A percentile compares a stretch with the other conserved stretches of the same genome.
Conservation (phyloP, 257 asterid genomes). For the Sherardia arvensis region DNA sequence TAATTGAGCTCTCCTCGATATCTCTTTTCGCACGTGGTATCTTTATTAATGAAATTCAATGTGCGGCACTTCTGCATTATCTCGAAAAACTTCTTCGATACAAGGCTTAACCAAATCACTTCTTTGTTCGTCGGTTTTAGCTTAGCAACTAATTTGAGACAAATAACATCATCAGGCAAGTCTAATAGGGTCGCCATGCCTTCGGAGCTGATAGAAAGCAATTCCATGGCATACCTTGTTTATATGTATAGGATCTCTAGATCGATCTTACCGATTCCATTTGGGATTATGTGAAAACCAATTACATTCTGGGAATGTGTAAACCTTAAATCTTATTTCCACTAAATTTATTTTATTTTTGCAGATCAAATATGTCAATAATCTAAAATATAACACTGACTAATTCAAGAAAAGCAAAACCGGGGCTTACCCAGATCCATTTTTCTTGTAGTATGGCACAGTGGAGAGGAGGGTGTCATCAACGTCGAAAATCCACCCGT, state of each 20-base stretch:
- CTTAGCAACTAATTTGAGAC: background rate
- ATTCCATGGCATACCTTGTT: too few species aligned
- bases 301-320: too few species aligned
- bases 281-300: too few species aligned
- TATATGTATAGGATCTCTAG: too few species aligned
- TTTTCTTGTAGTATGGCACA: slow-evolving; percentile 60
- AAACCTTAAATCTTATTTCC: too few species aligned
- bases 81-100: background rate
- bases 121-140: background rate
- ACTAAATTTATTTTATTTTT: too few species aligned
- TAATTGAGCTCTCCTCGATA: background rate
- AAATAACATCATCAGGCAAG: background rate
- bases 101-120: background rate
- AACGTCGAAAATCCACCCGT: slow-evolving; percentile 66
- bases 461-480: slow-evolving; percentile 77
- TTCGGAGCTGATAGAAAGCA: background rate
- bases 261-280: too few species aligned
- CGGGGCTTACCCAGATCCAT: slow-evolving; percentile 51
- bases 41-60: background rate
- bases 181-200: background rate
- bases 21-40: background rate
- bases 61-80: background rate
- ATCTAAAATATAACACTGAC: too few species aligned
- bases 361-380: background rate
- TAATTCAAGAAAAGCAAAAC: too few species aligned